A percentile compares a stretch with the other conserved stretches of the same genome.
These are phyloP conservation scores for Gracilariopsis chorda DNA, from an alignment of 23 red algal genomes.

Conservation along the genomic window DNA sequence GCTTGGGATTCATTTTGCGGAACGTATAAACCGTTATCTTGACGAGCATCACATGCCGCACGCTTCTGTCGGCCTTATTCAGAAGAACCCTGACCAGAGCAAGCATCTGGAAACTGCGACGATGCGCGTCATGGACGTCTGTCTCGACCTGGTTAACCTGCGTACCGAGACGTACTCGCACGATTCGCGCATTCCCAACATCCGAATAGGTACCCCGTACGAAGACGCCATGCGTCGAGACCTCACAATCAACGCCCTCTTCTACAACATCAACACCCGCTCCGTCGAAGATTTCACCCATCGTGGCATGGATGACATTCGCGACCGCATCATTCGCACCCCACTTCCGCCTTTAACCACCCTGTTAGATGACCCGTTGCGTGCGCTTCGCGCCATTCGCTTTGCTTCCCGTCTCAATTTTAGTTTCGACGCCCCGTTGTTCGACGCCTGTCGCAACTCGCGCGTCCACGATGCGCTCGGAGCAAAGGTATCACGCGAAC, in stretches of 20 bases:
- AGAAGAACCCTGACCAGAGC: conserved; percentile 83
- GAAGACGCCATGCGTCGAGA: conserved; percentile 94
- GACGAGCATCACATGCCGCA: conserved; percentile 20
- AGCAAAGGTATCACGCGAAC: conserved; percentile 85
- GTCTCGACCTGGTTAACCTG: conserved; percentile 90
- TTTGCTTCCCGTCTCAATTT: conserved; percentile 89
- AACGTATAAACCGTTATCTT: conserved; percentile 62
- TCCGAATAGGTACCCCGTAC: conserved; percentile 74
- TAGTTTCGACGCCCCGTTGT: conserved; percentile 51
- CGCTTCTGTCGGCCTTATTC: conserved; percentile 74
- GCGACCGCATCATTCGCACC: conserved; percentile 75
- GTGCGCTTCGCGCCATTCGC: conserved; percentile 89
- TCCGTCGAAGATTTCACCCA: conserved; percentile 87
- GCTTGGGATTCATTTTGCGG: conserved; percentile 86
- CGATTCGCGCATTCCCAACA: conserved; percentile 74
- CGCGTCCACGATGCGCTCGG: conserved; percentile 77
- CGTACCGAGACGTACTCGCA: conserved; percentile 93
- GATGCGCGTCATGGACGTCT: conserved; percentile 76
- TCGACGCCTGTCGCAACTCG: conserved; percentile 33
- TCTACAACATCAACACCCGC: conserved; percentile 93
- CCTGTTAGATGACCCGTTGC: conserved; percentile 92
- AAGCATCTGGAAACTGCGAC: conserved; percentile 97
- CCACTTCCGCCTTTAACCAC: conserved; percentile 84
- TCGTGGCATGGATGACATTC: conserved; percentile 72
- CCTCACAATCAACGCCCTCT: conserved; percentile 96